These are phyloP conservation scores for Rhizopogon vulgaris DNA, from an alignment of 768 basidiomycete genomes.

Conservation along the genomic window DNA sequence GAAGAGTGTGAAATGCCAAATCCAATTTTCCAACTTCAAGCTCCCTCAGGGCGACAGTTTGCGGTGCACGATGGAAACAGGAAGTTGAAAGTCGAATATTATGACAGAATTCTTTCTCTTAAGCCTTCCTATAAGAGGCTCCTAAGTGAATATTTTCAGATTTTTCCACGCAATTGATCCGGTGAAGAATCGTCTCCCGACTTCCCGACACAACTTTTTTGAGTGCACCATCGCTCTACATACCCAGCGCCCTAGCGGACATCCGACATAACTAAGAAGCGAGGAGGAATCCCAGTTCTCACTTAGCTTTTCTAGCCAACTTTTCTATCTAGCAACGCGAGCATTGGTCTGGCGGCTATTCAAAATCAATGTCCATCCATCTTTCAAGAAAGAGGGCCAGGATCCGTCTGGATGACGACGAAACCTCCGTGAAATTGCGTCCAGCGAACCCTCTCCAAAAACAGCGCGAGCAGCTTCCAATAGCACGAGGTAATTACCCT, in stretches of 20 bases:
- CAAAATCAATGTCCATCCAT: conserved; percentile 12
- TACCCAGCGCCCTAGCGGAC: not conserved
- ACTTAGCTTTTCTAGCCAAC: not conserved
- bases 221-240: not conserved
- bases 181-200: not conserved
- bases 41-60: too few species aligned
- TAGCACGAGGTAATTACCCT: conserved; percentile 59
- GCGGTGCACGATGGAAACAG: too few species aligned
- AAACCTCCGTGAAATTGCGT: conserved; percentile 8
- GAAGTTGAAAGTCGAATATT: too few species aligned
- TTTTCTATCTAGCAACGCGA: not conserved
- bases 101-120: too few species aligned
- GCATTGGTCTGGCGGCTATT: not conserved
- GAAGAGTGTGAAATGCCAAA: too few species aligned
- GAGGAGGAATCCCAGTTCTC: not conserved
- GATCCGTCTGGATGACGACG: conserved; percentile 17
- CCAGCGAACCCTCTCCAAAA: conserved; percentile 38
- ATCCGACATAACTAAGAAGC: not conserved
- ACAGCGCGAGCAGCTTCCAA: conserved; percentile 69
- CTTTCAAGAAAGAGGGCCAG: conserved; percentile 23
- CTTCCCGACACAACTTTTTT: not conserved
- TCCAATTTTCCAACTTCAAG: too few species aligned
- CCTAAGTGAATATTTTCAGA: too few species aligned
- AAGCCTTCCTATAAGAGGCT: too few species aligned
- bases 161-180: not conserved